Evolutionary conservation across 2,329 filamentous ascomycete species (phyloP).

Genomic region (Capronia epimyces): DNA sequence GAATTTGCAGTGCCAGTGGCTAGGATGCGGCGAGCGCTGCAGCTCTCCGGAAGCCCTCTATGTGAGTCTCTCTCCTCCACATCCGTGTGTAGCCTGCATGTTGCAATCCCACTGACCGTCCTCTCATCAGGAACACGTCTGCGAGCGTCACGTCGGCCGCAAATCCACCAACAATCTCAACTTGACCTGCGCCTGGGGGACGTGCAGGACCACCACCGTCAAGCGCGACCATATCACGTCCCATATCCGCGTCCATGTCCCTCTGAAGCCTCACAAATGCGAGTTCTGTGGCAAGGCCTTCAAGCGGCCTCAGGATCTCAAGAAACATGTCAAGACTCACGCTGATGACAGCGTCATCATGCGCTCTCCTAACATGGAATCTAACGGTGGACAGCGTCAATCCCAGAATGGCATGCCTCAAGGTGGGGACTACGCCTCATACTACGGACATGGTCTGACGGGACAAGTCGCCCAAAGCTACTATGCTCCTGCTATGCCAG

Average conservation of each 20-base stretch:
- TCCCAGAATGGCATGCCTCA: slow-evolving; percentile 26
- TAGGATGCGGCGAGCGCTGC: slow-evolving; percentile 56
- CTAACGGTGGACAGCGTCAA: slow-evolving; percentile 44
- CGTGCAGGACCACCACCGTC: slow-evolving; percentile 91
- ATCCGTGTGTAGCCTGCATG: slow-evolving; percentile 14
- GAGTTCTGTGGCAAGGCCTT: slow-evolving; percentile 98
- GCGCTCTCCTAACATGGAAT: slow-evolving; percentile 53
- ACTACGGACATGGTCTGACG: slow-evolving; percentile 27
- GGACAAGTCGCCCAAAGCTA: slow-evolving; percentile 28
- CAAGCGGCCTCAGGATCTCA: slow-evolving; percentile 96
- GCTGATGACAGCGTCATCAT: slow-evolving; percentile 83
- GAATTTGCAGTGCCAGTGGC: slow-evolving; percentile 54
- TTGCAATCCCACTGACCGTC: slow-evolving; percentile 12
- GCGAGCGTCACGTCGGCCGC: slow-evolving; percentile 94
- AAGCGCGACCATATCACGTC: slow-evolving; percentile 99
- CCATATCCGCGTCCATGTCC: slow-evolving; percentile 97
- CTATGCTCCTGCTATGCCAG: slow-evolving; percentile 29
- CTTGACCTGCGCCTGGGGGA: slow-evolving; percentile 94
- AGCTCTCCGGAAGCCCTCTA: slow-evolving; percentile 57
- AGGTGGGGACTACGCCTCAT: slow-evolving; percentile 28
- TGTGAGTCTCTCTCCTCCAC: slow-evolving; percentile 41
- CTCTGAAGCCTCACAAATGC: slow-evolving; percentile 97
- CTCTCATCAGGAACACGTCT: slow-evolving; percentile 76
- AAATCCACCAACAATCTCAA: slow-evolving; percentile 99
- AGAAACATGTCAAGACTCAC: slow-evolving; percentile 99